Evolutionary conservation across 768 basidiomycete genomes (phyloP), one percentile per base, ranked within the genome.

Genomic region (Agaricus sinodeliciosus): DNA sequence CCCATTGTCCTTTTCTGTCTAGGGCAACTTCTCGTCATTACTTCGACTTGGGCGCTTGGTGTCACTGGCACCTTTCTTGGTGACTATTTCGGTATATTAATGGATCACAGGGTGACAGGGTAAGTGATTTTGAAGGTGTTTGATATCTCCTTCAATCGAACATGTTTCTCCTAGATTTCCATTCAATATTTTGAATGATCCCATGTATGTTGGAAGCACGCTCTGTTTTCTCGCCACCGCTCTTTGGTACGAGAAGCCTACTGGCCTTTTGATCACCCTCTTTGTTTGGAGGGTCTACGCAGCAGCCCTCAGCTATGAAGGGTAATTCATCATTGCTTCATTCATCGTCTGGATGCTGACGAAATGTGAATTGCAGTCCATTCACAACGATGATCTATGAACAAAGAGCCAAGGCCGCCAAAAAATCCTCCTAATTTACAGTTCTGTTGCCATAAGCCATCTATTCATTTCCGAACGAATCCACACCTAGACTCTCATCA

Each of bases 161-260:
- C 11, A 9, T n/a, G 26, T 13, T 9, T 18, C 8, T 47, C 16
- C 9, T 18, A 80, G 78, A 18, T 99, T 99, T 75, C 95, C 95
- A 0, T 99, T 97, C 77, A 95, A 95, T 65, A 78, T 96, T 43
- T 75, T 94, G 39, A 76, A 81, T 16, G 87, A 96, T 67, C 95
- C 95, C 0, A 99, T 99, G 95, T 98, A 99, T 64, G 88, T 93
- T 43, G 95, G 95, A 7, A 92, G 87, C 63, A 94, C 93, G 4
- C 71, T 99, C 72, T 90, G 85, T 65, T 97, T 97, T 70, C 69
- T 81, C 35, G 94, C 84, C 18, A 84, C 81, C 1, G 87, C 95
- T 0, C 74, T 99, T 31, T 95, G 92, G 93, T 88, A 84, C 62
- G 89, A 90, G 64, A 78, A 85, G 19, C 94, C 93, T 1, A 87